Evolutionary conservation across 2,329 filamentous ascomycete species (phyloP), one percentile per base, ranked within the genome.

Genomic region (Huntiella moniliformis): DNA sequence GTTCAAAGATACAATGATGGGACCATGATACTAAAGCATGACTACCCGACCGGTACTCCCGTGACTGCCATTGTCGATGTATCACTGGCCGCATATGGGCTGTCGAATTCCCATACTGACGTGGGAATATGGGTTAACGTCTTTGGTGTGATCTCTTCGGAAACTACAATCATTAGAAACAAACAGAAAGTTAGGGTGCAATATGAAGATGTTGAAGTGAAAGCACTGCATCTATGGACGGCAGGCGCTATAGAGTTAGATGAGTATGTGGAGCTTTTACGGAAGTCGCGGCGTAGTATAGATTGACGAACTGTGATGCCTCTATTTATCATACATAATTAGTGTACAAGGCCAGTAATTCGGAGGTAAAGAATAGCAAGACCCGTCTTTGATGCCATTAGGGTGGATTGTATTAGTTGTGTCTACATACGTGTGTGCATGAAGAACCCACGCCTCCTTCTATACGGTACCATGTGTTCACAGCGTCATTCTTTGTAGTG

Each of bases 121-220:
- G 63, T 81, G 18, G 88, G 88, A n/a, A 71, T 79, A 50, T 95
- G 87, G 86, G 61, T 95, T 42, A 93, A 95, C 57, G 70, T 95
- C 3, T 73, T 95, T 52, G 88, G 87, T 4, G 92, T 92, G 58
- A 66, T 87, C 45, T 68, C 65, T 36, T 48, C 40, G 12, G 15
- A 22, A 51, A 41, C 44, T 45, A 46, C 32, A 22, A 28, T 10
- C 35, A 13, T 16, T 28, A 38, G n/a, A 12, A 18, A 15, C 15
- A 11, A 38, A 38, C 35, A 38, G 13, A 38, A 13, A 28, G 8
- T 22, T 18, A 41, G 32, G 32, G 15, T 22, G 7, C 18, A 41
- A n/a, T 16, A 33, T 12, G 15, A 38, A 38, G 37, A 18, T 38
- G 18, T 17, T 38, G 15, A 38, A 18, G 15, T 11, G 15, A 17